Conservation (phyloP, 257 asterid species). For the Orobanche coerulescens region DNA sequence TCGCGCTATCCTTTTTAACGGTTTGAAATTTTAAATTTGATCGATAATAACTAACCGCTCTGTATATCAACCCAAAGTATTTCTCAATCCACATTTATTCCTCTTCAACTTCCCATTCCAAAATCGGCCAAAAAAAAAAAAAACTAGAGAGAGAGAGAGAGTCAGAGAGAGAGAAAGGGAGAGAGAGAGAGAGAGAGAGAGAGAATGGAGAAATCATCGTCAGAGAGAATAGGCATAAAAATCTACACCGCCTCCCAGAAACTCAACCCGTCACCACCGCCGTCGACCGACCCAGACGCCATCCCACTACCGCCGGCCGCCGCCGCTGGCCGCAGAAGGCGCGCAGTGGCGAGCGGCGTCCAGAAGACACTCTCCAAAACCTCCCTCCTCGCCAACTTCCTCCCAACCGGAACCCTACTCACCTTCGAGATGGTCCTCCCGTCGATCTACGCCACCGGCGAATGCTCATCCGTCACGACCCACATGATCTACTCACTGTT, state of each 20-base stretch:
- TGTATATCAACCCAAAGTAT: neutral
- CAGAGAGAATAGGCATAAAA: conserved; percentile 49
- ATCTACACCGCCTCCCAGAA: conserved; percentile 49
- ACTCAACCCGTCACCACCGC: conserved; percentile 29
- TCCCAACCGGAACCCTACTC: conserved; percentile 88
- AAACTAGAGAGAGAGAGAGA: too few species aligned
- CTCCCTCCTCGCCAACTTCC: conserved; percentile 70
- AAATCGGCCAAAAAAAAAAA: neutral
- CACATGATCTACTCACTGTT: conserved; percentile 60
- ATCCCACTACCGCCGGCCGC: conserved; percentile 16
- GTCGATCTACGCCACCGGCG: conserved; percentile 55
- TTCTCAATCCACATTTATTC: neutral
- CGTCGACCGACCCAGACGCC: neutral
- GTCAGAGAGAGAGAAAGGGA: too few species aligned
- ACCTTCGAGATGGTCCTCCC: conserved; percentile 93
- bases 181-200: too few species aligned
- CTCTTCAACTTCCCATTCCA: neutral
- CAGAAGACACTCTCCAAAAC: conserved; percentile 83
- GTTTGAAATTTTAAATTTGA: conserved; percentile 3
- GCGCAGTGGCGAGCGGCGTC: conserved; percentile 64
- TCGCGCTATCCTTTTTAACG: conserved; percentile 4
- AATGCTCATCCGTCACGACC: conserved; percentile 52
- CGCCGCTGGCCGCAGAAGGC: conserved; percentile 34
- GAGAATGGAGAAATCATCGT: conserved; percentile 40
- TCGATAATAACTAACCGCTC: conserved; percentile 13